These are phyloP conservation scores for Aspergillus thermomutatus DNA, from an alignment of 2,329 filamentous ascomycete species.

Conservation along the genomic window DNA sequence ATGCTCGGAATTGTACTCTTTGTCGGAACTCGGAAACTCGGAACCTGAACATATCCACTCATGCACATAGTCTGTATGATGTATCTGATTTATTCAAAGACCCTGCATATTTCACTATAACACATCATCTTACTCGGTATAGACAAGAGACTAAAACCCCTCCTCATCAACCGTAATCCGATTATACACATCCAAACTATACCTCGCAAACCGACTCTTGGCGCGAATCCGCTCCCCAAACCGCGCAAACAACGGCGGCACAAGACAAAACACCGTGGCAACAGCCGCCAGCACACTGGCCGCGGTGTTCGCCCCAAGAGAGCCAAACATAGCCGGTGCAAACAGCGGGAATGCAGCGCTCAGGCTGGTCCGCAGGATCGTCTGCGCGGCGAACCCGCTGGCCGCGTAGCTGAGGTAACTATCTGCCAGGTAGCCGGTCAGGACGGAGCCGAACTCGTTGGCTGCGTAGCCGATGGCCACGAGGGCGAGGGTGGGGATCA, in stretches of 20 bases:
- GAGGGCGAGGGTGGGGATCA: slow-evolving; percentile 41
- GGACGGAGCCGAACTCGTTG: slow-evolving; percentile 45
- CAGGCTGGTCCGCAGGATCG: slow-evolving; percentile 38
- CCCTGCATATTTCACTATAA: no score
- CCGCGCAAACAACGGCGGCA: slow-evolving; percentile 36
- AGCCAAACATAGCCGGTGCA: slow-evolving; percentile 39
- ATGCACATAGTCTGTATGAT: no score
- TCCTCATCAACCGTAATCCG: slow-evolving; percentile 7
- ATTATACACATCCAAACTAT: slow-evolving; percentile 24
- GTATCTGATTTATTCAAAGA: no score
- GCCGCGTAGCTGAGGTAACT: slow-evolving; percentile 45
- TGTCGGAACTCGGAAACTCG: no score
- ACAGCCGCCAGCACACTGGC: slow-evolving; percentile 40
- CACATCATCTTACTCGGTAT: no score
- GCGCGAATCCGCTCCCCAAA: slow-evolving; percentile 37
- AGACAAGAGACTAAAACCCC: neutral
- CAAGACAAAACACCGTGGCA: slow-evolving; percentile 41
- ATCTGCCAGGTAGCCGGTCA: slow-evolving; percentile 46
- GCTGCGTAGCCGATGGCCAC: slow-evolving; percentile 47
- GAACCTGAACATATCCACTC: no score
- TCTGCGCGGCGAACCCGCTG: slow-evolving; percentile 43
- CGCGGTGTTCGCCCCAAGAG: slow-evolving; percentile 39
- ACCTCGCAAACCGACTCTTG: slow-evolving; percentile 36
- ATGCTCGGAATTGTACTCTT: no score
- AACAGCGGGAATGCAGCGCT: slow-evolving; percentile 43